Evolutionary conservation across 73 alveolate genomes (phyloP).

Genomic region (Durusdinium trenchii): DNA sequence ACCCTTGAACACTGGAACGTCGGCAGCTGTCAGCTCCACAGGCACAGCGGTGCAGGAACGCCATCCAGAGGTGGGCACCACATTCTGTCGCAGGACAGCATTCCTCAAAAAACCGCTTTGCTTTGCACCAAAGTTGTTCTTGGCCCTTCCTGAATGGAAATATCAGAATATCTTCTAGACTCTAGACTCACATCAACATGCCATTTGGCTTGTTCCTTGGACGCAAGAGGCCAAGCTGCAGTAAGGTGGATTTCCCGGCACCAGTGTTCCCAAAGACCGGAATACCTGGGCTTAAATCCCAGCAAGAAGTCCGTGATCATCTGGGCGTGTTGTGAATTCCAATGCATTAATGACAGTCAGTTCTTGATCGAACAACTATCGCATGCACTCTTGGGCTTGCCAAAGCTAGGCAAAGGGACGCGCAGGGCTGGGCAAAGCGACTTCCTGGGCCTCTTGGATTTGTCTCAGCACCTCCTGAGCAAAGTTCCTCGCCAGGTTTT

Average conservation of each 20-base stretch:
- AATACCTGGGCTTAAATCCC: too few relatives aligned
- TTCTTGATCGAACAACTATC: too few relatives aligned
- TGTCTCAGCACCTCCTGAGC: neutral
- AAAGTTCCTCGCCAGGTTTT: neutral
- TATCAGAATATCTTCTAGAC: too few relatives aligned
- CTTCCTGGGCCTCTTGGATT: neutral
- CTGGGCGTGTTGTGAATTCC: too few relatives aligned
- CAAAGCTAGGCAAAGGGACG: slow-evolving; percentile 1
- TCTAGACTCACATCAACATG: neutral
- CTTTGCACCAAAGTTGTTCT: neutral
- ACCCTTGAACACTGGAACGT: neutral
- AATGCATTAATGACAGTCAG: too few relatives aligned
- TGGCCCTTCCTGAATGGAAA: neutral
- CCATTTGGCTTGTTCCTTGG: neutral
- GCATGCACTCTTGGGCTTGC: too few relatives aligned
- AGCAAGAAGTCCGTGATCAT: too few relatives aligned
- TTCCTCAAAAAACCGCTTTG: neutral
- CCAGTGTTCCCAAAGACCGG: slow-evolving; percentile 82
- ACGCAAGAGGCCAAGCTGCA: slow-evolving; percentile 10
- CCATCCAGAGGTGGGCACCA: slow-evolving; percentile 75
- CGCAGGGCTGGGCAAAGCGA: neutral
- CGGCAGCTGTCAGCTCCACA: slow-evolving; percentile 47
- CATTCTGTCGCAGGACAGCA: slow-evolving; percentile 56
- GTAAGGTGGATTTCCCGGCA: slow-evolving; percentile 43
- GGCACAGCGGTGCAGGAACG: slow-evolving; percentile 81